phyloP scores from a whole-genome alignment of 768 basidiomycete species.

The Pleurotus eryngii region DNA sequence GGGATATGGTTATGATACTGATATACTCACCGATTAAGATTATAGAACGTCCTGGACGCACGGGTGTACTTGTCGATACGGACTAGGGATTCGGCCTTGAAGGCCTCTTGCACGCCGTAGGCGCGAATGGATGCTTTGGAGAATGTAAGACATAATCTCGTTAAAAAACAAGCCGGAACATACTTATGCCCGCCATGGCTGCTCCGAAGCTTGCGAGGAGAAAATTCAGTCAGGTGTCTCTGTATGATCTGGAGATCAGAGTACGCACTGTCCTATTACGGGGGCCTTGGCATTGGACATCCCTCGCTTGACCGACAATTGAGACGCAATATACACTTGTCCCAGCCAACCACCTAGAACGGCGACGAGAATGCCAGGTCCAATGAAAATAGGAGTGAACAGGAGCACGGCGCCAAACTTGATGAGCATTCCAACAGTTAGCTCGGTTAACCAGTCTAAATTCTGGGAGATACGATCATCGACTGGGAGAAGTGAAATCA shows the following conservation, averaged over 20 bases:
- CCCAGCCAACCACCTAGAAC: slow-evolving; percentile 29
- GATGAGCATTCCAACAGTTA: slow-evolving; percentile 19
- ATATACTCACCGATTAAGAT: slow-evolving; percentile 34
- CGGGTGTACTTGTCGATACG: slow-evolving; percentile 40
- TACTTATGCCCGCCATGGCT: slow-evolving; percentile 41
- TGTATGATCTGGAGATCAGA: slow-evolving; percentile 18
- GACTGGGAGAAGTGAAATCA: slow-evolving; percentile 22
- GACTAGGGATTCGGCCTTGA: slow-evolving; percentile 28
- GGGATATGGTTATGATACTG: slow-evolving; percentile 23
- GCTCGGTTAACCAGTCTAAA: slow-evolving; percentile 8
- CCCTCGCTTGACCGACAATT: slow-evolving; percentile 23
- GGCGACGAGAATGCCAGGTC: slow-evolving; percentile 26
- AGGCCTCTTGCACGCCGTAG: slow-evolving; percentile 41
- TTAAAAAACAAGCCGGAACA: neutral
- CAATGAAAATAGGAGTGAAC: slow-evolving; percentile 25
- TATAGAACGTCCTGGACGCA: slow-evolving; percentile 33
- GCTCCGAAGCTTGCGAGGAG: slow-evolving; percentile 32
- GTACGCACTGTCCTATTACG: slow-evolving; percentile 31
- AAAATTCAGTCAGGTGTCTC: slow-evolving; percentile 24
- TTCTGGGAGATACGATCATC: slow-evolving; percentile 24
- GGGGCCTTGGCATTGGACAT: slow-evolving; percentile 24
- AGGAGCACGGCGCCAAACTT: slow-evolving; percentile 28
- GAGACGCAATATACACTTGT: slow-evolving; percentile 24
- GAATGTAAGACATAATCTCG: neutral
- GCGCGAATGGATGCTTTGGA: slow-evolving; percentile 39